These are phyloP conservation scores for Termitomyces heimii DNA, from an alignment of 768 basidiomycete genomes.

Conservation along the genomic window DNA sequence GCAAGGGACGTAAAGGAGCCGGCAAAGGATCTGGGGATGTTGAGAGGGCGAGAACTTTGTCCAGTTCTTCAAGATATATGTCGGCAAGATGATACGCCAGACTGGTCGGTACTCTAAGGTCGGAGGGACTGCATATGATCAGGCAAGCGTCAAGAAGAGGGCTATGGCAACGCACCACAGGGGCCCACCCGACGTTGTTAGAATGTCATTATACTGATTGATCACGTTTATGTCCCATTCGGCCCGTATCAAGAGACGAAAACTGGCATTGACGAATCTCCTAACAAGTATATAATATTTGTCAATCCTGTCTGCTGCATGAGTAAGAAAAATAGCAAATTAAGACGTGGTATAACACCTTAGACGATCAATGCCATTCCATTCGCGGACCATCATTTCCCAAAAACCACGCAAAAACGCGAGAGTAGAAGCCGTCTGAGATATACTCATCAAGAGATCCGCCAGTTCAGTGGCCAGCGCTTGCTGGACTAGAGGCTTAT, in stretches of 20 bases:
- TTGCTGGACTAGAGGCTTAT: conserved; percentile 96
- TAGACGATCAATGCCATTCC: conserved; percentile 87
- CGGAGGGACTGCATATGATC: conserved; percentile 45
- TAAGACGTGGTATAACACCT: conserved; percentile 45
- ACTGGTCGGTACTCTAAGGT: conserved; percentile 69
- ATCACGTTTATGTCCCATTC: conserved; percentile 60
- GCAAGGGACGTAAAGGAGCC: conserved; percentile 30
- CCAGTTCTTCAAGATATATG: conserved; percentile 85
- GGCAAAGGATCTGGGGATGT: conserved; percentile 40
- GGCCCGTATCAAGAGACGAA: conserved; percentile 66
- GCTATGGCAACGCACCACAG: conserved; percentile 52
- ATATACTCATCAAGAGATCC: conserved; percentile 69
- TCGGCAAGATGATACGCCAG: conserved; percentile 85
- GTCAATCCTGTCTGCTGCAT: conserved; percentile 62
- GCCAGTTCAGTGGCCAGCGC: conserved; percentile 83
- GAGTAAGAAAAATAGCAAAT: background rate
- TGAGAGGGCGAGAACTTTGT: conserved; percentile 47
- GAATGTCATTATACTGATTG: conserved; percentile 61
- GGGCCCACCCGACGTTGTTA: conserved; percentile 68
- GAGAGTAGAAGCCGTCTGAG: conserved; percentile 50
- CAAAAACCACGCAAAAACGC: conserved; percentile 87
- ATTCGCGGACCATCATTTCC: conserved; percentile 86
- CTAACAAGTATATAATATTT: conserved; percentile 97
- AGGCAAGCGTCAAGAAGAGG: background rate
- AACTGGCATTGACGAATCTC: conserved; percentile 80